Conservation (phyloP, 305 asterid species). For the Fraxinus latifolia region DNA sequence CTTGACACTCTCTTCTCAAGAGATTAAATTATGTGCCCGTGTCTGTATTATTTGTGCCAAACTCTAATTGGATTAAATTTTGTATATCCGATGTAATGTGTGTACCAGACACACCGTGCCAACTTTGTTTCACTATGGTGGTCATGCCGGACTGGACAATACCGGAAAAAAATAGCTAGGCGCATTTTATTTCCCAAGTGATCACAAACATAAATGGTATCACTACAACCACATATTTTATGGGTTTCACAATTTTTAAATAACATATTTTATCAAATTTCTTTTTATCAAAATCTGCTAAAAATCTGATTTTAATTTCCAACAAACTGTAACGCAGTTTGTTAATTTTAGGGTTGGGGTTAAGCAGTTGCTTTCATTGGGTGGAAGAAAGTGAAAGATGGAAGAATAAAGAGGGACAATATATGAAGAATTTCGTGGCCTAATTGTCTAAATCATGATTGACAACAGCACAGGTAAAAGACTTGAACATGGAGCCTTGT, state of each 20-base stretch:
- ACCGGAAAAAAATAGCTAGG: background rate
- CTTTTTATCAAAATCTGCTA: too few species aligned
- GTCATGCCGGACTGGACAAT: background rate
- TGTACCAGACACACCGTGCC: background rate
- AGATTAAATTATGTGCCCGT: background rate
- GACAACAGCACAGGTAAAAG: background rate
- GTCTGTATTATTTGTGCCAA: background rate
- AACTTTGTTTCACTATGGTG: background rate
- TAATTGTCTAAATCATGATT: background rate
- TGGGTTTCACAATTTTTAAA: too few species aligned
- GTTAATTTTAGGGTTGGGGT: background rate
- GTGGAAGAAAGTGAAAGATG: background rate
- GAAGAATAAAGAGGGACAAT: background rate
- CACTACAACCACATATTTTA: background rate
- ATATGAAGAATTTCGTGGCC: background rate
- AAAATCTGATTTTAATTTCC: too few species aligned
- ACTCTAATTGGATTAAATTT: background rate
- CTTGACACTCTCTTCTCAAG: background rate
- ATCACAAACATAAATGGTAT: background rate
- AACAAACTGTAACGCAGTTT: background rate
- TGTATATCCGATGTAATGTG: background rate
- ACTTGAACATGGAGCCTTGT: background rate
- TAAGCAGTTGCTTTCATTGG: constrained; percentile 1
- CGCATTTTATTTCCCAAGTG: background rate
- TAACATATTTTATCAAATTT: too few species aligned